phyloP scores from a whole-genome alignment of 192 early-diverging fungal genomes.

The Entrophospora sp. region DNA sequence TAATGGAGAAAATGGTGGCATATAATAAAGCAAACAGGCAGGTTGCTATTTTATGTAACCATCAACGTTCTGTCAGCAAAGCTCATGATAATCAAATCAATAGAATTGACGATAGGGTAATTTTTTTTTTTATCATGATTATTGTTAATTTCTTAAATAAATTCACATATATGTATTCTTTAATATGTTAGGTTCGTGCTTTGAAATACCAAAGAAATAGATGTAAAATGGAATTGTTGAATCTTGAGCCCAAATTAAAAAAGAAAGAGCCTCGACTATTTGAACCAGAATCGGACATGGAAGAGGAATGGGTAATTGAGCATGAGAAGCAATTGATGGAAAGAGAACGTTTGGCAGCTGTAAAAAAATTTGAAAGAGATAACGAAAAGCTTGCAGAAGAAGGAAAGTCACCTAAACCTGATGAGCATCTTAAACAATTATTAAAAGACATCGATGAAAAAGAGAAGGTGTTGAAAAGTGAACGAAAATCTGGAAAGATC shows the following conservation, averaged over 20 bases:
- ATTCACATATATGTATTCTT: not conserved
- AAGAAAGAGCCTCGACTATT: constrained; percentile 62
- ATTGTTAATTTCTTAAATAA: constrained; percentile 15
- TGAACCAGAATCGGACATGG: constrained; percentile 66
- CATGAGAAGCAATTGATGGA: constrained; percentile 51
- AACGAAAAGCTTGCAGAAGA: constrained; percentile 72
- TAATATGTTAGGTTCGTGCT: constrained; percentile 50
- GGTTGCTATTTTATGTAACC: constrained; percentile 97
- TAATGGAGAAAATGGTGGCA: constrained; percentile 80
- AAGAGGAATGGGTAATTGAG: constrained; percentile 66
- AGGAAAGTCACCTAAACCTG: constrained; percentile 40
- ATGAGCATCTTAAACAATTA: constrained; percentile 40
- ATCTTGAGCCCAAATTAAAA: constrained; percentile 66
- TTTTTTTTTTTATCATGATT: not conserved
- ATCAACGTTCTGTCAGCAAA: constrained; percentile 86
- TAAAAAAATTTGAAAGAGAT: constrained; percentile 62
- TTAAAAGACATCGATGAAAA: constrained; percentile 45
- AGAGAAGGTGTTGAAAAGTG: constrained; percentile 37
- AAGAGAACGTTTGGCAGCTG: constrained; percentile 63
- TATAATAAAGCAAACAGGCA: constrained; percentile 94
- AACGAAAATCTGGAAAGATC: constrained; percentile 36
- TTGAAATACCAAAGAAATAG: constrained; percentile 81
- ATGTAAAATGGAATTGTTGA: constrained; percentile 57
- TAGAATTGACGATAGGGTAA: constrained; percentile 74
- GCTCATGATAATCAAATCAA: constrained; percentile 66